Percentiles rank a stretch among this genome's conserved stretches.
These are phyloP conservation scores for Leishmania guyanensis DNA, from an alignment of 208 protist species.

Conservation along the genomic window DNA sequence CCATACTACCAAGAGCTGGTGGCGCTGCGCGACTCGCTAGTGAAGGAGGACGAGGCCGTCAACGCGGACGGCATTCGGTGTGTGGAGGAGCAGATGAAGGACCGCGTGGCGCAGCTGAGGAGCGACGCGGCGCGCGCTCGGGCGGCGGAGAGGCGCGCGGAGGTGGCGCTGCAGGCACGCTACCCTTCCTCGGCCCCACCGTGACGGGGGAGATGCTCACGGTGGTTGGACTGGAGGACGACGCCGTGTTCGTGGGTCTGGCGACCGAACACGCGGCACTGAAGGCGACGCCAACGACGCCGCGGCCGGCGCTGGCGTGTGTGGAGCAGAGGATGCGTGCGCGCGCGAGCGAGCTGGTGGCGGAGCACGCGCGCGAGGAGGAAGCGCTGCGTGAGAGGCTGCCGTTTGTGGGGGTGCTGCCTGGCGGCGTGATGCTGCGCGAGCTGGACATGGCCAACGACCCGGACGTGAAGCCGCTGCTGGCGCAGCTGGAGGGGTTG, in stretches of 20 bases:
- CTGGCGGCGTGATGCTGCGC: slow-evolving; percentile 31
- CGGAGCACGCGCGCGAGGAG: slow-evolving; percentile 21
- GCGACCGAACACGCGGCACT: neutral
- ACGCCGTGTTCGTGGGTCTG: neutral
- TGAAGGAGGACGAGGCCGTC: no score
- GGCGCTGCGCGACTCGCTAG: no score
- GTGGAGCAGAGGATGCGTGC: slow-evolving; percentile 33
- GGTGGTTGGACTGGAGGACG: neutral
- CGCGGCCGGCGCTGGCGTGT: neutral
- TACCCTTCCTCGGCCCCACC: slow-evolving; percentile 1
- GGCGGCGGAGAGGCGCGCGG: neutral
- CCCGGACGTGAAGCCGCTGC: slow-evolving; percentile 20
- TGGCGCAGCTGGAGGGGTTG: slow-evolving; percentile 39
- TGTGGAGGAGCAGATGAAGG: slow-evolving; percentile 52
- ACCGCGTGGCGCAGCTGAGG: slow-evolving; percentile 34
- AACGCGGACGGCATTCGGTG: no score
- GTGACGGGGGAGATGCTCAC: neutral
- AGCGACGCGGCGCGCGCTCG: slow-evolving; percentile 21
- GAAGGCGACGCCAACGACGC: neutral
- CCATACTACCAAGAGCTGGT: no score
- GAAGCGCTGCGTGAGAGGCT: slow-evolving; percentile 24
- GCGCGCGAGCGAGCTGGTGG: slow-evolving; percentile 23
- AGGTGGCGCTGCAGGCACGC: neutral
- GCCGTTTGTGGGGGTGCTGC: slow-evolving; percentile 34
- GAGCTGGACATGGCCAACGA: slow-evolving; percentile 30